Percentiles rank a stretch among this genome's conserved stretches.
Evolutionary conservation across 2,329 filamentous ascomycete genomes (phyloP).

Genomic region (Polytolypa hystricis): DNA sequence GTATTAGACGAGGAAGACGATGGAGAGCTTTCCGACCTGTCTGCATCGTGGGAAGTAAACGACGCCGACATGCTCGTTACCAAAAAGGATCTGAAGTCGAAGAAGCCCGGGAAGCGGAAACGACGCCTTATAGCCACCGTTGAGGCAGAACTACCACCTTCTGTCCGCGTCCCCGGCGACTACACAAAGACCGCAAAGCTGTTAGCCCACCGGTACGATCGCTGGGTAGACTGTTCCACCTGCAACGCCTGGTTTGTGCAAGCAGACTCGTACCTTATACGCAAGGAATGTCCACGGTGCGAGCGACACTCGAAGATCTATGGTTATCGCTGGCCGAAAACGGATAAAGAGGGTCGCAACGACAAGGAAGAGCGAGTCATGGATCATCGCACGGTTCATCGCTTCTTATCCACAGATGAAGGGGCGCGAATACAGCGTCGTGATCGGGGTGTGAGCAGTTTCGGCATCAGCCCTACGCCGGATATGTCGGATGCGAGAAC

Average conservation of each 20-base stretch:
- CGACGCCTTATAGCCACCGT: constrained; percentile 25
- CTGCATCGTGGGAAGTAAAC: constrained; percentile 20
- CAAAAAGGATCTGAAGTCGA: constrained; percentile 13
- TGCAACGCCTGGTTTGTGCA: constrained; percentile 80
- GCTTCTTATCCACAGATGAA: constrained; percentile 64
- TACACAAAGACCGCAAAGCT: constrained; percentile 73
- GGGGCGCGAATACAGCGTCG: constrained; percentile 40
- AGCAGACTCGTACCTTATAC: constrained; percentile 74
- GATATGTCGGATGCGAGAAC: constrained; percentile 28
- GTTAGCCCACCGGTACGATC: constrained; percentile 62
- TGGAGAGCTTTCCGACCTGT: constrained; percentile 17
- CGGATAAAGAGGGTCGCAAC: constrained; percentile 61
- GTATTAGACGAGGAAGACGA: constrained; percentile 11
- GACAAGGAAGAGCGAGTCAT: constrained; percentile 61
- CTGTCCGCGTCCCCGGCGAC: constrained; percentile 54
- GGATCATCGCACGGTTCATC: constrained; percentile 78
- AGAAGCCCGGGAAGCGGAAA: constrained; percentile 16
- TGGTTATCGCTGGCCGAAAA: constrained; percentile 93
- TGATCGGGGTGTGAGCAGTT: constrained; percentile 23
- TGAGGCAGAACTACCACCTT: constrained; percentile 24
- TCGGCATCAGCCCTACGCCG: constrained; percentile 25
- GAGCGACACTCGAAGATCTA: constrained; percentile 94
- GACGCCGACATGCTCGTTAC: constrained; percentile 15
- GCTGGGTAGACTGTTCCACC: constrained; percentile 81
- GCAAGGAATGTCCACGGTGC: constrained; percentile 77